These are phyloP conservation scores for Canna indica DNA, from an alignment of 176 grass and related monocot genomes.

Conservation along the genomic window DNA sequence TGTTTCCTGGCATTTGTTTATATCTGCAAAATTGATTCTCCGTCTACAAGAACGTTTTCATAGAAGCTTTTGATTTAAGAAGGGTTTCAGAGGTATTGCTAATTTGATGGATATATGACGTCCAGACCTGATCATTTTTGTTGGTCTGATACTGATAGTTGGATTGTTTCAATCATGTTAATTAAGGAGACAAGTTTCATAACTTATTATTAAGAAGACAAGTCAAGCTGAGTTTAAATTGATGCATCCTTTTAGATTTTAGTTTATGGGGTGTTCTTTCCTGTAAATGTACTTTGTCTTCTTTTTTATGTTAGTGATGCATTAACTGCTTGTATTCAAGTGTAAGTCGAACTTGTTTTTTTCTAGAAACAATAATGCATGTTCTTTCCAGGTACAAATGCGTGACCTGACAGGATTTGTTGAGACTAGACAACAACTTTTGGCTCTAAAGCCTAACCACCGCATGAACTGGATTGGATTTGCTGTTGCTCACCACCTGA, in stretches of 20 bases:
- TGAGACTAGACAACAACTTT: conserved; percentile 94
- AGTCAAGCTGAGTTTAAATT: background rate
- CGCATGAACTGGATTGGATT: conserved; percentile 99
- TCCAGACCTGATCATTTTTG: no score
- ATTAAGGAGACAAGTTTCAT: no score
- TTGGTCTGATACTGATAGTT: no score
- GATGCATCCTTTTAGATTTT: background rate
- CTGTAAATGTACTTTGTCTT: background rate
- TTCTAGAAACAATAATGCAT: background rate
- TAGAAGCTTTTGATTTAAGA: no score
- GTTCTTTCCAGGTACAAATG: conserved; percentile 77
- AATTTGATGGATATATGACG: no score
- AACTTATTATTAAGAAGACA: no score
- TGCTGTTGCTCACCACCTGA: conserved; percentile 89
- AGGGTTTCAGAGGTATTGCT: no score
- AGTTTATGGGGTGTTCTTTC: background rate
- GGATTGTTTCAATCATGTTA: no score
- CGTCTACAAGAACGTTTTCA: no score
- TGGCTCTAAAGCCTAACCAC: conserved; percentile 86
- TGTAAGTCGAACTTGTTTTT: background rate
- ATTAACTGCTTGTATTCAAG: background rate
- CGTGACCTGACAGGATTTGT: conserved; percentile 92
- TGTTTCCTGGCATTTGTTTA: no score
- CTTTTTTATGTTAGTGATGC: background rate
- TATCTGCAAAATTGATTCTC: no score